phyloP scores from a whole-genome alignment of 78 protist species.

The Chrysochromulina tobinii region DNA sequence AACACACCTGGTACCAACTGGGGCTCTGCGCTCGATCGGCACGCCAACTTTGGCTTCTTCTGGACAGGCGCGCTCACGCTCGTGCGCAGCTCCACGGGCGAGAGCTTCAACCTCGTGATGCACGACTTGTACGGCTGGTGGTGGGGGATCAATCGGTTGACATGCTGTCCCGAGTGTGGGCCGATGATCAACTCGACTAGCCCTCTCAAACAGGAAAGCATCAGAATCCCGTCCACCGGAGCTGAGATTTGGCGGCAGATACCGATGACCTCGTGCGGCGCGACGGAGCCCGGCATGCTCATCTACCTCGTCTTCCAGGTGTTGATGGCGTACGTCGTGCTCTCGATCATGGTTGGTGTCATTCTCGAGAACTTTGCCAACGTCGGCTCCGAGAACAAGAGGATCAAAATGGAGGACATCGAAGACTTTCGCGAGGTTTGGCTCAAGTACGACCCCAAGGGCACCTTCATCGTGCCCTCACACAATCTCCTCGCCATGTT shows the following conservation, averaged over 20 bases:
- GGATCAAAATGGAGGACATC: background rate
- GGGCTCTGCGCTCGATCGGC: background rate
- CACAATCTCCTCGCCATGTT: background rate
- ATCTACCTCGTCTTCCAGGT: background rate
- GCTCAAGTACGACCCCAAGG: constrained; percentile 8
- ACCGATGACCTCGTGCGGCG: background rate
- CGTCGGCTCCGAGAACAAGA: constrained; percentile 1
- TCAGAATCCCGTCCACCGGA: background rate
- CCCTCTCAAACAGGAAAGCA: too few relatives aligned
- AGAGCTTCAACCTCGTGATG: background rate
- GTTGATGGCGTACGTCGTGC: background rate
- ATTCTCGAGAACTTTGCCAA: background rate
- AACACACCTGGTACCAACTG: too few relatives aligned
- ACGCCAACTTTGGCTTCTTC: background rate
- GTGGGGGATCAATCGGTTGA: background rate
- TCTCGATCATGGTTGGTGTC: background rate
- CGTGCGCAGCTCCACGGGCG: background rate
- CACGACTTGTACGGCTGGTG: background rate
- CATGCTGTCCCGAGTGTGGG: constrained; percentile 2
- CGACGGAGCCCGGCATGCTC: background rate
- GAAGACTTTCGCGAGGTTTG: background rate
- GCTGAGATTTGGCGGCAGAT: background rate
- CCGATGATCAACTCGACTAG: background rate
- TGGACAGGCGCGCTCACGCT: background rate
- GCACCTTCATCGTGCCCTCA: background rate